These are phyloP conservation scores for Jacaranda copaia DNA, from an alignment of 257 asterid species.

Conservation along the genomic window DNA sequence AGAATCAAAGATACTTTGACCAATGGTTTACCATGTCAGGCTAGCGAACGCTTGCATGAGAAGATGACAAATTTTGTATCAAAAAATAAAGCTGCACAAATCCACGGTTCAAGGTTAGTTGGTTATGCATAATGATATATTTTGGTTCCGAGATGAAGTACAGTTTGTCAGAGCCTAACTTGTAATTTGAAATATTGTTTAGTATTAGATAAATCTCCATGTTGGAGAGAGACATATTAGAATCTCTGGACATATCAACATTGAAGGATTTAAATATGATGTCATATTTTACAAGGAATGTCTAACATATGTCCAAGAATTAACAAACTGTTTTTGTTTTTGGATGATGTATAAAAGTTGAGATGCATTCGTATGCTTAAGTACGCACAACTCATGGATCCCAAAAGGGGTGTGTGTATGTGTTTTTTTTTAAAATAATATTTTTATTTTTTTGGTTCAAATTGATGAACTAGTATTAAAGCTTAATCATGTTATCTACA, in stretches of 20 bases:
- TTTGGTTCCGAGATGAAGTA: slow-evolving; percentile 32
- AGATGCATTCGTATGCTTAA: neutral
- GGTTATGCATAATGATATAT: slow-evolving; percentile 26
- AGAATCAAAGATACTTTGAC: slow-evolving; percentile 31
- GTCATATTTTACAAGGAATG: slow-evolving; percentile 8
- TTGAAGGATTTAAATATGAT: neutral
- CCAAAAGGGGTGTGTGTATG: too few species aligned
- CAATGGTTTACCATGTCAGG: slow-evolving; percentile 62
- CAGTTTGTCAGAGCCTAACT: neutral
- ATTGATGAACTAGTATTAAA: slow-evolving; percentile 27
- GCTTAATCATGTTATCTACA: slow-evolving; percentile 23
- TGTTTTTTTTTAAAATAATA: too few species aligned
- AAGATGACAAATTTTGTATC: slow-evolving; percentile 95
- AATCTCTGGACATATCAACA: slow-evolving; percentile 9
- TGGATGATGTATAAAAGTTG: too few species aligned
- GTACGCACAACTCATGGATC: neutral
- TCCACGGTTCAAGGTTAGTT: slow-evolving; percentile 92
- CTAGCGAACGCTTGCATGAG: slow-evolving; percentile 91
- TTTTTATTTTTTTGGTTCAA: neutral
- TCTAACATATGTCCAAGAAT: neutral
- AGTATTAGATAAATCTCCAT: slow-evolving; percentile 6
- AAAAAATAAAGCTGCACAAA: slow-evolving; percentile 97
- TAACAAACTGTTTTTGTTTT: neutral
- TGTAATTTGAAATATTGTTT: slow-evolving; percentile 15
- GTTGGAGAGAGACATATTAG: slow-evolving; percentile 12